Percentiles rank a stretch among this genome's conserved stretches.
phyloP scores from a whole-genome alignment of 176 grass and related monocot genomes.

The Juncus effusus region DNA sequence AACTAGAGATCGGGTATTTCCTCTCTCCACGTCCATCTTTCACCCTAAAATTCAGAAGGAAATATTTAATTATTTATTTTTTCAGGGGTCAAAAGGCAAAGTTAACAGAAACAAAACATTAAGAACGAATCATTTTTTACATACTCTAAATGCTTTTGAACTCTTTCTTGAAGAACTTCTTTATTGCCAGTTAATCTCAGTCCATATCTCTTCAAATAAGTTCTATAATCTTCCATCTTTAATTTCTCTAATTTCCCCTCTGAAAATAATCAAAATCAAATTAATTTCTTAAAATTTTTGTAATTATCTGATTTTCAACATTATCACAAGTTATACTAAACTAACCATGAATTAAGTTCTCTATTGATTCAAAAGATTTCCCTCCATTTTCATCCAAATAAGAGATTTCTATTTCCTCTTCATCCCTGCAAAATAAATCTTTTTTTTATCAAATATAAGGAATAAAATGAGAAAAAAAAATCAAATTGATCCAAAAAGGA shows the following conservation, averaged over 20 bases:
- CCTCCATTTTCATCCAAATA: slow-evolving; percentile 21
- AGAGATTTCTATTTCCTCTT: slow-evolving; percentile 7
- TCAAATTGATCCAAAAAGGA: too few relatives aligned
- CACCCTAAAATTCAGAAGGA: slow-evolving; percentile 40
- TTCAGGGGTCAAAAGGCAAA: slow-evolving; percentile 7
- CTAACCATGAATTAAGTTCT: slow-evolving; percentile 32
- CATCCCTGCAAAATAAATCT: neutral
- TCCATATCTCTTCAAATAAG: slow-evolving; percentile 61
- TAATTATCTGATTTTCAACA: too few relatives aligned
- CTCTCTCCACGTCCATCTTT: slow-evolving; percentile 37
- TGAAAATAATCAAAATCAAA: slow-evolving; percentile 5
- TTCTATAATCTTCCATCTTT: slow-evolving; percentile 57
- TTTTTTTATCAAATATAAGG: neutral
- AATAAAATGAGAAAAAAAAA: too few relatives aligned
- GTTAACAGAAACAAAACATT: neutral
- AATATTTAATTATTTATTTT: slow-evolving; percentile 12
- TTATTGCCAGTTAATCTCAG: slow-evolving; percentile 62
- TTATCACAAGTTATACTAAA: neutral
- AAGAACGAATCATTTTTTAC: slow-evolving; percentile 2
- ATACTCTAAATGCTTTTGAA: slow-evolving; percentile 53
- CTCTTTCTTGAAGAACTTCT: slow-evolving; percentile 46
- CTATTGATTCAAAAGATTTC: slow-evolving; percentile 29
- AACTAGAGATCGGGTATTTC: slow-evolving; percentile 58
- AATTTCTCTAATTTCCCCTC: slow-evolving; percentile 52
- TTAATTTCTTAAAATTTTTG: too few relatives aligned